Conservation (phyloP, 2,329 filamentous ascomycete species). For the Sporothrix pseudoabietina region DNA sequence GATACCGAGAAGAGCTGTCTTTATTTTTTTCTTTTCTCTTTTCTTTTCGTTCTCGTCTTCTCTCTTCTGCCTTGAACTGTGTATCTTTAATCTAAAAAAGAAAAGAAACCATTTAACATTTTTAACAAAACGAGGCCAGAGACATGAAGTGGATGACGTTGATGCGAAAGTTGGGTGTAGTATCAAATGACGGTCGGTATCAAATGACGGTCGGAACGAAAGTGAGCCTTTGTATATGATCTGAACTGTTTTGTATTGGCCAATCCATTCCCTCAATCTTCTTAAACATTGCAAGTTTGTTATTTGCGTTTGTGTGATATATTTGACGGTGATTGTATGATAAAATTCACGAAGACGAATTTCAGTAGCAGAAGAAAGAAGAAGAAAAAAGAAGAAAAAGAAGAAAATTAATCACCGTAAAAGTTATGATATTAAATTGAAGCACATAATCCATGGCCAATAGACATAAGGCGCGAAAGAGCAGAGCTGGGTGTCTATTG, state of each 20-base stretch:
- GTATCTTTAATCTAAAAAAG: constrained; percentile 30
- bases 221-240: too few relatives aligned
- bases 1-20: background rate
- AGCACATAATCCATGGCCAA: background rate
- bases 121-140: background rate
- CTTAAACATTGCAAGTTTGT: too few relatives aligned
- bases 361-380: too few relatives aligned
- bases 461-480: background rate
- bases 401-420: too few relatives aligned
- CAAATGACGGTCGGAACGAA: too few relatives aligned
- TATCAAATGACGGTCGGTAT: too few relatives aligned
- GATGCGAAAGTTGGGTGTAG: background rate
- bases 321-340: too few relatives aligned
- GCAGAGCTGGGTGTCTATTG: background rate
- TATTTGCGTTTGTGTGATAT: too few relatives aligned
- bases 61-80: constrained; percentile 22
- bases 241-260: too few relatives aligned
- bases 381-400: too few relatives aligned
- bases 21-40: background rate
- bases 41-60: background rate
- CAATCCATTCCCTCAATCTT: too few relatives aligned
- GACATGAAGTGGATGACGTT: background rate
- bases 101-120: constrained; percentile 23
- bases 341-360: too few relatives aligned
- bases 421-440: background rate